Conservation (phyloP, 495 filamentous ascomycete genomes). For the Thermothielavioides terrestris region DNA sequence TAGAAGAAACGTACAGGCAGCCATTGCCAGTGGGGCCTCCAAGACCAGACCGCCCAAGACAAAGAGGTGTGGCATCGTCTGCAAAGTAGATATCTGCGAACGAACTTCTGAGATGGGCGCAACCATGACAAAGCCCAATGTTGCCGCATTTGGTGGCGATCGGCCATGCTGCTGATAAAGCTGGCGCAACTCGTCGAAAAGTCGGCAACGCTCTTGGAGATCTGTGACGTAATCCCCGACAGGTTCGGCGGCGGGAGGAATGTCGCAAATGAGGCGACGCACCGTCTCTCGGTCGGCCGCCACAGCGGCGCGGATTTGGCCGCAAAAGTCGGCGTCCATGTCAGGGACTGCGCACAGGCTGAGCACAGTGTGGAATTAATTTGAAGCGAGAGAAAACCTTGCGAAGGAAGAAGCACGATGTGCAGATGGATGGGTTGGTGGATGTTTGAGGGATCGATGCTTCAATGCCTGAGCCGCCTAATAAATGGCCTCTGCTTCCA, state of each 20-base stretch:
- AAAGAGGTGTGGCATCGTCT: background rate
- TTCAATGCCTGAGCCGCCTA: too few species aligned
- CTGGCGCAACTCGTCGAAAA: constrained; percentile 4
- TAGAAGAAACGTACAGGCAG: background rate
- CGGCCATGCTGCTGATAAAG: background rate
- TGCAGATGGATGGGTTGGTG: too few species aligned
- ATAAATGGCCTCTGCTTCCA: too few species aligned
- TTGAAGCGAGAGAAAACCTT: too few species aligned
- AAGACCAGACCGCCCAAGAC: background rate
- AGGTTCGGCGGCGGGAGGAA: background rate
- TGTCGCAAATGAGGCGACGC: background rate
- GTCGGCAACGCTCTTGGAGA: background rate
- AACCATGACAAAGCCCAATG: constrained; percentile 6
- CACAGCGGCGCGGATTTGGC: too few species aligned
- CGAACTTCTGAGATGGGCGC: constrained; percentile 8
- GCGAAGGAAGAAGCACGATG: too few species aligned
- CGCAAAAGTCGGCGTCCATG: too few species aligned
- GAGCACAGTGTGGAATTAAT: too few species aligned
- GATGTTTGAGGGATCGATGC: too few species aligned
- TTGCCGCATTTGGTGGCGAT: background rate
- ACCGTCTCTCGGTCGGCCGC: background rate
- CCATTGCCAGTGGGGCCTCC: background rate
- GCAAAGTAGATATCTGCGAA: background rate
- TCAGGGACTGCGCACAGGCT: too few species aligned
- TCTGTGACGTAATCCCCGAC: background rate